A percentile compares a stretch with the other conserved stretches of the same genome.
These are phyloP conservation scores for Claviceps capensis DNA, from an alignment of 2,329 filamentous ascomycete species.

Conservation along the genomic window DNA sequence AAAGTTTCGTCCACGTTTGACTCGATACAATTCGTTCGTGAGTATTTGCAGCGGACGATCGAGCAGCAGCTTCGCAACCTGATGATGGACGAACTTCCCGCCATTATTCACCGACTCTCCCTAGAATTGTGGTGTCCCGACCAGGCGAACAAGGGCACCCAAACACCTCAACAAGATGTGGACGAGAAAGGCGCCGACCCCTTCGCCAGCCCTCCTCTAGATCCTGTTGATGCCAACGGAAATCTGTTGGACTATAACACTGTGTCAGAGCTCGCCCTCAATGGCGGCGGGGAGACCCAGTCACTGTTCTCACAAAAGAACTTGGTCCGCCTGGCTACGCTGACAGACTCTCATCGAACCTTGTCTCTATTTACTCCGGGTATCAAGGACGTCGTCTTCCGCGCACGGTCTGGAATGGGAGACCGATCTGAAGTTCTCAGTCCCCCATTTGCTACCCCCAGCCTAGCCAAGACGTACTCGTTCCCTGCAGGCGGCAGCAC, in stretches of 20 bases:
- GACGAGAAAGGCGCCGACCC: slow-evolving; percentile 60
- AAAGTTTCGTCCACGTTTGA: slow-evolving; percentile 99
- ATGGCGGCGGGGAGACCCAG: slow-evolving; percentile 68
- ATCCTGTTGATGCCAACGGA: slow-evolving; percentile 69
- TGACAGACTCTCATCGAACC: slow-evolving; percentile 81
- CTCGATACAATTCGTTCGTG: slow-evolving; percentile 94
- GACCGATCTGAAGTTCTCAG: slow-evolving; percentile 52
- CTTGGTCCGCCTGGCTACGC: slow-evolving; percentile 62
- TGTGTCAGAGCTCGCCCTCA: slow-evolving; percentile 63
- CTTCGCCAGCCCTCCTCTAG: slow-evolving; percentile 65
- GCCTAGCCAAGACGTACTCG: slow-evolving; percentile 50
- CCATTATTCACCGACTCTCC: slow-evolving; percentile 88
- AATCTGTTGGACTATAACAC: slow-evolving; percentile 63
- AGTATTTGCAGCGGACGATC: slow-evolving; percentile 93
- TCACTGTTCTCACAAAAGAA: slow-evolving; percentile 95
- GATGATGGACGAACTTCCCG: slow-evolving; percentile 96
- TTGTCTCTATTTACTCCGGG: slow-evolving; percentile 82
- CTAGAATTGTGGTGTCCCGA: slow-evolving; percentile 83
- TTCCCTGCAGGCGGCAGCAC: slow-evolving; percentile 43
- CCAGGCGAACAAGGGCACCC: slow-evolving; percentile 39
- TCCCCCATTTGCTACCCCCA: slow-evolving; percentile 33
- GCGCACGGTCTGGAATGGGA: slow-evolving; percentile 73
- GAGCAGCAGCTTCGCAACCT: slow-evolving; percentile 82
- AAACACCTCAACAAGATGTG: slow-evolving; percentile 33
- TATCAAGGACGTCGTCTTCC: slow-evolving; percentile 81